Evolutionary conservation across 495 filamentous ascomycete genomes (phyloP).

Genomic region (Aspergillus panamensis): DNA sequence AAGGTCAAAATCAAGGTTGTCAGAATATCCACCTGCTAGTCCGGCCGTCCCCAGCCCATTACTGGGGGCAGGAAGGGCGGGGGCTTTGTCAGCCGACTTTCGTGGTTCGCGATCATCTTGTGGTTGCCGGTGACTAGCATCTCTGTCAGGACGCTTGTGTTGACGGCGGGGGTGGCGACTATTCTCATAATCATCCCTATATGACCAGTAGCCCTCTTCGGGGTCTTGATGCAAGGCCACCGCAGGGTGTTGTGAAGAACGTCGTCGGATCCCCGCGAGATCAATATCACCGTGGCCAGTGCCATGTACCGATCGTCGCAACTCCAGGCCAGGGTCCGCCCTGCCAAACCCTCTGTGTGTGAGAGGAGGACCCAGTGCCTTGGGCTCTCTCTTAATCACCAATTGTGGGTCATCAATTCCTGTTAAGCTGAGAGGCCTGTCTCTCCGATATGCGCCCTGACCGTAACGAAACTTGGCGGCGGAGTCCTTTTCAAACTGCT

Average conservation of each 20-base stretch:
- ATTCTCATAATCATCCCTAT: slow-evolving; percentile 28
- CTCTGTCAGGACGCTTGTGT: slow-evolving; percentile 28
- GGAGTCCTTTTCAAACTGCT: slow-evolving; percentile 65
- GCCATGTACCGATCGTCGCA: slow-evolving; percentile 30
- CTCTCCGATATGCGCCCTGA: slow-evolving; percentile 46
- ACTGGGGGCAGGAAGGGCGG: slow-evolving; percentile 23
- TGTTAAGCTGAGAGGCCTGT: slow-evolving; percentile 63
- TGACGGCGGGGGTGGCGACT: slow-evolving; percentile 26
- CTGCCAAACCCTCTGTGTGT: slow-evolving; percentile 62
- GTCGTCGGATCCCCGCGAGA: slow-evolving; percentile 26
- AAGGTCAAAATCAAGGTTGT: slow-evolving; percentile 36
- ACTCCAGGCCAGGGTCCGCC: slow-evolving; percentile 39
- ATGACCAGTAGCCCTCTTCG: slow-evolving; percentile 38
- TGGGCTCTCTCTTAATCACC: slow-evolving; percentile 40
- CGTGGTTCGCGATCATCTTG: slow-evolving; percentile 31
- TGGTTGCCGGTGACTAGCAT: slow-evolving; percentile 22
- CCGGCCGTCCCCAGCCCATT: slow-evolving; percentile 43
- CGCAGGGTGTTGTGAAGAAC: slow-evolving; percentile 33
- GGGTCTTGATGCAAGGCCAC: slow-evolving; percentile 38
- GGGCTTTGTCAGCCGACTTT: slow-evolving; percentile 17
- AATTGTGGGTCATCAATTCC: slow-evolving; percentile 55
- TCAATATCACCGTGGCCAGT: slow-evolving; percentile 31
- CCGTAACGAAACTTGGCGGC: slow-evolving; percentile 45
- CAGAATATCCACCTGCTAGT: slow-evolving; percentile 37
- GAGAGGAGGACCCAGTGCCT: slow-evolving; percentile 53